Percentiles rank a stretch among this genome's conserved stretches.
Evolutionary conservation across 1,284 basidiomycete species (phyloP).

Genomic region (Sutorius eximius): DNA sequence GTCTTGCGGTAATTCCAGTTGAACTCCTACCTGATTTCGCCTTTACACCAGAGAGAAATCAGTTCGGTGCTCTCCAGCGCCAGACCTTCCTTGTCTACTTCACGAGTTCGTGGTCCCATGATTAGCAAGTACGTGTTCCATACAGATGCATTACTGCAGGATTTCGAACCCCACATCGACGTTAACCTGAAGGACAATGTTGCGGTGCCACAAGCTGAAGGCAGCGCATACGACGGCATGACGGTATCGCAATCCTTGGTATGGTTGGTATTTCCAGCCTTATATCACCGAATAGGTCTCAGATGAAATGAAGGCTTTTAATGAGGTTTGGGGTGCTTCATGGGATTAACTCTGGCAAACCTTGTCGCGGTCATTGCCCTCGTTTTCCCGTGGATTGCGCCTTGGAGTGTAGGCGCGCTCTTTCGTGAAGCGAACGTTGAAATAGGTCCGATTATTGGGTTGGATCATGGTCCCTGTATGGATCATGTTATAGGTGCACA

Average conservation of each 20-base stretch:
- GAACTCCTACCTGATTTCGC: background rate
- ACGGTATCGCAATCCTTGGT: conserved; percentile 44
- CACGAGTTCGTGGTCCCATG: conserved; percentile 59
- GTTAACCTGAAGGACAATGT: conserved; percentile 56
- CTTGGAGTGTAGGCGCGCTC: conserved; percentile 47
- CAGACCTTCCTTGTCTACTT: conserved; percentile 79
- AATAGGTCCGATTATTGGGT: background rate
- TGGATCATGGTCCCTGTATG: background rate
- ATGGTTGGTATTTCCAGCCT: background rate
- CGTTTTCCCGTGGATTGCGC: conserved; percentile 71
- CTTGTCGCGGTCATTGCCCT: conserved; percentile 60
- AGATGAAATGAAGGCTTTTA: conserved; percentile 64
- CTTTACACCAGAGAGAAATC: conserved; percentile 38
- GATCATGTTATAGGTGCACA: background rate
- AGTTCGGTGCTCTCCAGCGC: conserved; percentile 77
- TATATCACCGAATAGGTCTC: conserved; percentile 51
- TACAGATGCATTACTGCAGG: background rate
- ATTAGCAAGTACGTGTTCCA: conserved; percentile 58
- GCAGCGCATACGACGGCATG: conserved; percentile 62
- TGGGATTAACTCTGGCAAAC: conserved; percentile 69
- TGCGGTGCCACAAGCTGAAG: conserved; percentile 69
- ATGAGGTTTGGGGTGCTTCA: conserved; percentile 66
- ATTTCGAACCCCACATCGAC: background rate
- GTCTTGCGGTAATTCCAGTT: background rate
- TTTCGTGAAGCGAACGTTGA: background rate